phyloP scores from a whole-genome alignment of 345 rosid genomes.

The Abelmoschus esculentus region DNA sequence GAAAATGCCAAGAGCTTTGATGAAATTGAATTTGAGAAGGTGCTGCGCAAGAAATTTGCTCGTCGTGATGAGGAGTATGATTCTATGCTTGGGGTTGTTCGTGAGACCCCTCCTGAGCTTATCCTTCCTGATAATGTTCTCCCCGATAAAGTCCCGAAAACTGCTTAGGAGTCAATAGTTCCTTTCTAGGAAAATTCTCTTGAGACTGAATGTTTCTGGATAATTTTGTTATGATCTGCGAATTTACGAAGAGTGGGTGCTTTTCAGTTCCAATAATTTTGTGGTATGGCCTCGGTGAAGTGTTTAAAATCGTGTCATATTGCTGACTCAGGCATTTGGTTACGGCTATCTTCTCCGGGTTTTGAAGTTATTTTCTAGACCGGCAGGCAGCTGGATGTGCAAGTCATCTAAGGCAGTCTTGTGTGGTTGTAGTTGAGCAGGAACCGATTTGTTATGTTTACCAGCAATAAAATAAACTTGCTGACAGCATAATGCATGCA shows the following conservation, averaged over 20 bases:
- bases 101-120: slow-evolving; percentile 63
- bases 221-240: background rate
- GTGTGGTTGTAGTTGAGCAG: background rate
- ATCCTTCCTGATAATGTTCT: slow-evolving; percentile 48
- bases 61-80: slow-evolving; percentile 68
- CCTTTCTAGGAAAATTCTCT: background rate
- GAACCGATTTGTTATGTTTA: background rate
- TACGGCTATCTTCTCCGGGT: background rate
- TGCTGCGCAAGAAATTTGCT: slow-evolving; percentile 62
- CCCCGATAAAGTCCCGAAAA: slow-evolving; percentile 39
- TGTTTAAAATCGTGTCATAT: background rate
- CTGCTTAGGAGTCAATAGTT: slow-evolving; percentile 21
- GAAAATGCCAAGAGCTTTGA: slow-evolving; percentile 65
- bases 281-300: background rate
- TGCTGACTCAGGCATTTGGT: too few relatives aligned
- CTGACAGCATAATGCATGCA: background rate
- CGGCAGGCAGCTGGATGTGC: background rate
- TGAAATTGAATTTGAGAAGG: slow-evolving; percentile 66
- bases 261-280: slow-evolving; percentile 16
- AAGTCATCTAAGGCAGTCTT: background rate
- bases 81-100: slow-evolving; percentile 70
- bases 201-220: slow-evolving; percentile 2
- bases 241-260: slow-evolving; percentile 8
- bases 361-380: background rate
- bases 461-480: too few relatives aligned